Percentiles rank a stretch among this genome's conserved stretches.
These are phyloP conservation scores for Meyerozyma smithsonii DNA, from an alignment of 1,139 yeast species.

Conservation along the genomic window DNA sequence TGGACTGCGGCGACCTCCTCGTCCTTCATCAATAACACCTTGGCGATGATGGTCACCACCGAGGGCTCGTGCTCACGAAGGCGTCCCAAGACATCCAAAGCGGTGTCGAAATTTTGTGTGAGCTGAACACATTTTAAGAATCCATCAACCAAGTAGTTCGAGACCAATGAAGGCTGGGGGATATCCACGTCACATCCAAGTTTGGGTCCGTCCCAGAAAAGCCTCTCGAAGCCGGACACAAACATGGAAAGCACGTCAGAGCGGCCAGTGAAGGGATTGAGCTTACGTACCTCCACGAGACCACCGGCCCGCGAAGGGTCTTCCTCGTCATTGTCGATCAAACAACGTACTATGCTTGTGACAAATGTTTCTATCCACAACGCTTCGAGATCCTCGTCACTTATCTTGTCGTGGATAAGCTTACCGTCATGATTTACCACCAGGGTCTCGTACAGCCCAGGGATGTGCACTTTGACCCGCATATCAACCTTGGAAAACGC, in stretches of 20 bases:
- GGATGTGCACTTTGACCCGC: conserved; percentile 26
- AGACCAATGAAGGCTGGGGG: conserved; percentile 63
- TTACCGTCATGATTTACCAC: conserved; percentile 48
- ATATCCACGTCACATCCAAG: conserved; percentile 65
- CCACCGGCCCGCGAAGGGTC: conserved; percentile 49
- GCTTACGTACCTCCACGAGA: conserved; percentile 43
- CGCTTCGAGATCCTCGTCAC: conserved; percentile 31
- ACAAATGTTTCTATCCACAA: conserved; percentile 69
- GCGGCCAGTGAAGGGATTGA: conserved; percentile 52
- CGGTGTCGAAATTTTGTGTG: conserved; percentile 59
- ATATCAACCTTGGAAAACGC: conserved; percentile 41
- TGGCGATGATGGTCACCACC: conserved; percentile 53
- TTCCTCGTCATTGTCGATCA: conserved; percentile 66
- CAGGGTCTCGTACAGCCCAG: conserved; percentile 50
- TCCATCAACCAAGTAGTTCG: conserved; percentile 76
- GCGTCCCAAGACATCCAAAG: conserved; percentile 47
- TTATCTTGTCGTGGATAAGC: conserved; percentile 32
- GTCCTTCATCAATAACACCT: conserved; percentile 52
- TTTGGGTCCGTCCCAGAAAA: conserved; percentile 63
- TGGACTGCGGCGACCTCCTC: conserved; percentile 78
- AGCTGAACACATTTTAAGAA: conserved; percentile 59
- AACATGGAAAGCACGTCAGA: conserved; percentile 50
- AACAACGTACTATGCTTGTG: conserved; percentile 59
- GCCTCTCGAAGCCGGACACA: conserved; percentile 53
- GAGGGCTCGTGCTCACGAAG: conserved; percentile 43